Base-by-base conservation (phyloP, 139 green algal species). In the Coccomyxa sp. region DNA sequence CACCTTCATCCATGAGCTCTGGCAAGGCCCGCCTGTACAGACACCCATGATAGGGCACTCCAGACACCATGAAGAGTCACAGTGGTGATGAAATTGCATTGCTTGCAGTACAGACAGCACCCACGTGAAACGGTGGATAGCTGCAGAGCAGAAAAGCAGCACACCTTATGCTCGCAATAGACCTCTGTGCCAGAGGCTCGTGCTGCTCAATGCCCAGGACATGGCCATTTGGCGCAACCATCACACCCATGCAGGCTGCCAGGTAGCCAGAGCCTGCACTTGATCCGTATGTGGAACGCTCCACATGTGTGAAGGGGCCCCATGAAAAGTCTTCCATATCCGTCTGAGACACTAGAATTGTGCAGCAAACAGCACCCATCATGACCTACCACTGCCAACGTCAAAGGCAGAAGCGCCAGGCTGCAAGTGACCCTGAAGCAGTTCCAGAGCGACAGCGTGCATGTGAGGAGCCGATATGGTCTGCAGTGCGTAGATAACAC, bases 391-490 rank as follows among this genome's bases (percentile, higher is more conserved):
- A 74, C 83, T 92, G 0, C 95, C 95, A 2, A 98, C 92, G 73
- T 98, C 95, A 69, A 98, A 86, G 24, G 94, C 92, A 2, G 84
- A 73, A 2, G 86, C 88, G 16, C 93, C 93, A 0, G 90, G 90
- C 12, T 55, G 68, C 29, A 95, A 82, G 35, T 95, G 81, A 0
- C 85, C 58, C 3, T 83, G 54, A 72, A 98, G 90, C 35, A 97
- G 74, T 72, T 97, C 89, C 74, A 99, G 85, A 33, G 87, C 94
- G n/a, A 90, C 88, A 69, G 93, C 95, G 81, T 99, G 96, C 95
- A 98, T 98, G 87, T 98, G 95, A 6, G 95, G 95, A 5, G 95
- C 95, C 3, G 83, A 93, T 74, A 98, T 98, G 72, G 95, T 98
- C 76, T 90, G 83, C 36, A 68, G n/a, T n/a, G n/a, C n/a, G n/a